A percentile compares a stretch with the other conserved stretches of the same genome.
Evolutionary conservation across 2,329 filamentous ascomycete genomes (phyloP).

Genomic region (Colletotrichum sp.): DNA sequence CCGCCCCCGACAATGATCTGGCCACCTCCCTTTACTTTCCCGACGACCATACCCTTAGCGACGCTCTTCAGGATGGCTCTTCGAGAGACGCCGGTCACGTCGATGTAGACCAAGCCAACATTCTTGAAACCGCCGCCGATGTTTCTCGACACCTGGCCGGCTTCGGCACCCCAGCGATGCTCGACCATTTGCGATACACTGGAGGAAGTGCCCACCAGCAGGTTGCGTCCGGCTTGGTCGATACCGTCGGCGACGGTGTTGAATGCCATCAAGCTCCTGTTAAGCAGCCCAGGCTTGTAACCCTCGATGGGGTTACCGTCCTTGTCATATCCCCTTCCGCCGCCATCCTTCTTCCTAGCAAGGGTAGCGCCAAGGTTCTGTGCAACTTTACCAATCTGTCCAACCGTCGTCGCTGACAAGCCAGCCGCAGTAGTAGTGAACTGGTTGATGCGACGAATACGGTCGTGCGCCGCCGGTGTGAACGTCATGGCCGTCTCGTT

Average conservation of each 20-base stretch:
- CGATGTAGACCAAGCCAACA: slow-evolving; percentile 95
- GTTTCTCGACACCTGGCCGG: slow-evolving; percentile 75
- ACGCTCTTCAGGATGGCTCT: slow-evolving; percentile 92
- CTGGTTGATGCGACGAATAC: slow-evolving; percentile 88
- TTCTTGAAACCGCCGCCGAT: slow-evolving; percentile 92
- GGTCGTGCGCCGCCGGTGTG: slow-evolving; percentile 80
- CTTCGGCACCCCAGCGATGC: slow-evolving; percentile 89
- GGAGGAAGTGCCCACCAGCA: slow-evolving; percentile 75
- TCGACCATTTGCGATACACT: slow-evolving; percentile 87
- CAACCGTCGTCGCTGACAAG: slow-evolving; percentile 84
- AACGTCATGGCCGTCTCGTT: slow-evolving; percentile 85
- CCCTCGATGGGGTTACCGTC: slow-evolving; percentile 67
- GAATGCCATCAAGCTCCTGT: slow-evolving; percentile 97
- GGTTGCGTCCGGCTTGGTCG: slow-evolving; percentile 80
- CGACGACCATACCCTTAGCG: slow-evolving; percentile 94
- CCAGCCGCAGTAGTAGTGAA: slow-evolving; percentile 81
- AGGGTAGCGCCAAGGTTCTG: slow-evolving; percentile 87
- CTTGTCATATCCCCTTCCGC: slow-evolving; percentile 66
- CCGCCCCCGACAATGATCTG: slow-evolving; percentile 76
- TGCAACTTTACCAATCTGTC: slow-evolving; percentile 80
- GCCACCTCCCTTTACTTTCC: slow-evolving; percentile 75
- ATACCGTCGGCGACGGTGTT: slow-evolving; percentile 93
- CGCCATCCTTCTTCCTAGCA: slow-evolving; percentile 58
- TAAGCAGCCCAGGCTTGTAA: slow-evolving; percentile 91
- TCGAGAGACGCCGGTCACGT: slow-evolving; percentile 90